These are phyloP conservation scores for Metschnikowia bowlesiae DNA, from an alignment of 805 yeast genomes.

Conservation along the genomic window DNA sequence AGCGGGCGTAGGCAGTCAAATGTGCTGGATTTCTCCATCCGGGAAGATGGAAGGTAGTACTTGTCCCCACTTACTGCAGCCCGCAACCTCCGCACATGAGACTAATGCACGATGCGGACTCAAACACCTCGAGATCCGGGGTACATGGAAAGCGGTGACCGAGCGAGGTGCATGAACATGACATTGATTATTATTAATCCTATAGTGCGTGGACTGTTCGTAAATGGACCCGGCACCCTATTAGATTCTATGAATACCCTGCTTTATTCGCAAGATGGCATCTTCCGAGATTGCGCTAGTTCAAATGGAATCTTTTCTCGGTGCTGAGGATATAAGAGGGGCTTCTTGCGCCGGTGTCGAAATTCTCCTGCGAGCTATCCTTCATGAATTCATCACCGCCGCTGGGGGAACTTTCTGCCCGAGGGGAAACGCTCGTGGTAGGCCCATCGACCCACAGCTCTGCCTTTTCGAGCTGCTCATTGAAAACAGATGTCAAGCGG, in stretches of 20 bases:
- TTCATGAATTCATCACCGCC: neutral
- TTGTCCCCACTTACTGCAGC: neutral
- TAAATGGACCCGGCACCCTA: neutral
- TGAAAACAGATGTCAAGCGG: constrained; percentile 77
- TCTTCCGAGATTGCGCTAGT: neutral
- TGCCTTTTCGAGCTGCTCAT: constrained; percentile 77
- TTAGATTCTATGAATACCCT: neutral
- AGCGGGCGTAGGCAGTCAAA: neutral
- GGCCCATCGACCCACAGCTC: constrained; percentile 68
- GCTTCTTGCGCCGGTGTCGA: neutral
- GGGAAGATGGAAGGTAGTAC: neutral
- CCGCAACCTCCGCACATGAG: too few relatives aligned
- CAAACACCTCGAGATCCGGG: neutral
- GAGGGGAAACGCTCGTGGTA: neutral
- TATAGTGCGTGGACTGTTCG: neutral
- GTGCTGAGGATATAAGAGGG: neutral
- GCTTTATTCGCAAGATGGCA: neutral
- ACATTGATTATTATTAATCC: neutral
- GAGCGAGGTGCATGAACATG: neutral
- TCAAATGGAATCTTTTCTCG: neutral
- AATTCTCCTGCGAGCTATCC: neutral
- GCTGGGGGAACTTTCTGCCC: neutral
- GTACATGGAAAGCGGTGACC: neutral
- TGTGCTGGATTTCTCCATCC: neutral
- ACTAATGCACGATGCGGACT: neutral